A percentile compares a stretch with the other conserved stretches of the same genome.
These are phyloP conservation scores for Cicer bijugum DNA, from an alignment of 306 rosid genomes.

Conservation along the genomic window DNA sequence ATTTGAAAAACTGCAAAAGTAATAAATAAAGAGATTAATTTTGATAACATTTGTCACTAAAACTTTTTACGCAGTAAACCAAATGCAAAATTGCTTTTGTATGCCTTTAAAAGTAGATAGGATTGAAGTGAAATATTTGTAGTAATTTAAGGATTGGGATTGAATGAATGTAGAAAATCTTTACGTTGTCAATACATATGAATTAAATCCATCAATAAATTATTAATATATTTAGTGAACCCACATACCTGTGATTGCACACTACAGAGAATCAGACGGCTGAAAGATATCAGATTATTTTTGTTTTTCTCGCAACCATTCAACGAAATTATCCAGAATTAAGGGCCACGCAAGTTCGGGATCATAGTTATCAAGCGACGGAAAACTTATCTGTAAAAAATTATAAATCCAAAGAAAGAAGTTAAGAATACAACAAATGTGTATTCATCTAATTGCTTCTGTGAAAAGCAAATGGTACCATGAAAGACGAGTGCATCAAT, in stretches of 20 bases:
- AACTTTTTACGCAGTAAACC: too few relatives aligned
- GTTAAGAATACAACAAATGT: conserved; percentile 3
- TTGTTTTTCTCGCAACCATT: conserved; percentile 77
- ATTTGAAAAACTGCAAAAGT: conserved; percentile 8
- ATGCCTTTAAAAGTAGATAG: too few relatives aligned
- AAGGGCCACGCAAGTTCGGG: conserved; percentile 97
- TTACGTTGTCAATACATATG: neutral
- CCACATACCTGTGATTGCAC: conserved; percentile 47
- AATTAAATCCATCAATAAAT: neutral
- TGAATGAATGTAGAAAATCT: neutral
- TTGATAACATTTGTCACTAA: too few relatives aligned
- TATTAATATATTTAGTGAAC: conserved; percentile 36
- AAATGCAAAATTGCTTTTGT: too few relatives aligned
- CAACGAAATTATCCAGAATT: conserved; percentile 92
- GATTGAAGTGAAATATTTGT: too few relatives aligned
- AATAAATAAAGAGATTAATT: neutral
- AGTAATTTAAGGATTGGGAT: too few relatives aligned
- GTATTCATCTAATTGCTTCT: neutral
- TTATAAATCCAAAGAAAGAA: neutral
- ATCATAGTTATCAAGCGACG: conserved; percentile 67
- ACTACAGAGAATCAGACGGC: conserved; percentile 54
- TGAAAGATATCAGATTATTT: conserved; percentile 46
- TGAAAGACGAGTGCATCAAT: conserved; percentile 2
- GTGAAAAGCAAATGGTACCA: conserved; percentile 6
- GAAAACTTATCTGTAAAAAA: conserved; percentile 75